These are phyloP conservation scores for Pythium utonaiense DNA, from an alignment of 352 stramenopile species.

Conservation along the genomic window DNA sequence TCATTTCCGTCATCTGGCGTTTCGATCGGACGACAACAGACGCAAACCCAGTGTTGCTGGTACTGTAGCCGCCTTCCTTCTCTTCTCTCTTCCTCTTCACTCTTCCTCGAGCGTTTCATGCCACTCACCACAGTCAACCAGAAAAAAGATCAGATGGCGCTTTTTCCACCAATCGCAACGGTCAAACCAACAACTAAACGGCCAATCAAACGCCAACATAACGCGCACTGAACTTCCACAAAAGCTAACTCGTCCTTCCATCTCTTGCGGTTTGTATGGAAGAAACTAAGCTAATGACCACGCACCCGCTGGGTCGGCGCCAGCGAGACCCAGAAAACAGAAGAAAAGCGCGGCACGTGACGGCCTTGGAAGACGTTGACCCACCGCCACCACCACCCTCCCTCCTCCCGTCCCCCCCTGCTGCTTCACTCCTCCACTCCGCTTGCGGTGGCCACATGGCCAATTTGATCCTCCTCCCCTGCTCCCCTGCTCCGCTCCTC, in stretches of 20 bases:
- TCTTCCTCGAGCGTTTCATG: constrained; percentile 17
- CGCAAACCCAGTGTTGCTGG: too few species aligned
- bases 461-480: constrained; percentile 7
- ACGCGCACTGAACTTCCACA: constrained; percentile 1
- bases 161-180: constrained; percentile 7
- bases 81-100: constrained; percentile 7
- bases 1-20: neutral
- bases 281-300: neutral
- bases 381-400: too few species aligned
- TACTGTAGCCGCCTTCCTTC: neutral
- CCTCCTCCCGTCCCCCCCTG: too few species aligned
- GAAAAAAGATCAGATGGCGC: constrained; percentile 6
- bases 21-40: constrained; percentile 14
- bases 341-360: constrained; percentile 4
- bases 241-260: constrained; percentile 4
- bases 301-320: neutral
- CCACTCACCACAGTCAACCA: neutral
- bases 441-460: constrained; percentile 4
- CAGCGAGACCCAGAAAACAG: constrained; percentile 8
- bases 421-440: neutral
- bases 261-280: neutral
- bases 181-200: neutral
- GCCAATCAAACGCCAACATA: neutral
- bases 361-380: constrained; percentile 1
- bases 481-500: neutral